Evolutionary conservation across 2,329 filamentous ascomycete species (phyloP).

Genomic region (Fusarium burgessii): DNA sequence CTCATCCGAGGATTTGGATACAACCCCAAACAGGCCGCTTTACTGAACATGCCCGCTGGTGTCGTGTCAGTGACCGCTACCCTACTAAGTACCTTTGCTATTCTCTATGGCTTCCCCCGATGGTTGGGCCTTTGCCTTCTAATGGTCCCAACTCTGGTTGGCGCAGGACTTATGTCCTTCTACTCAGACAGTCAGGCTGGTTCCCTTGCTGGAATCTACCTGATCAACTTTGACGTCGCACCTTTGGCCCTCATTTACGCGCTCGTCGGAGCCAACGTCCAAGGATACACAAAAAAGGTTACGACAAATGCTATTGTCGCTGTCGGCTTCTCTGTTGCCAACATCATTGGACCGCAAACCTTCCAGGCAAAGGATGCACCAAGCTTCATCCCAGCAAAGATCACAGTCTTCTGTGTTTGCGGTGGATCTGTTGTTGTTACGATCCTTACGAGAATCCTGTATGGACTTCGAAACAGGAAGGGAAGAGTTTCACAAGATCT

Average conservation of each 20-base stretch:
- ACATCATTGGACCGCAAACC: slow-evolving; percentile 6
- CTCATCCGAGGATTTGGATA: slow-evolving; percentile 11
- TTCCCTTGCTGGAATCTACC: neutral
- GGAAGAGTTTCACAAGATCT: neutral
- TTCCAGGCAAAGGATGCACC: slow-evolving; percentile 9
- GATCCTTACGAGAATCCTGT: neutral
- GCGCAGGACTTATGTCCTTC: slow-evolving; percentile 11
- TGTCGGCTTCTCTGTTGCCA: slow-evolving; percentile 8
- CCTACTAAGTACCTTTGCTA: slow-evolving; percentile 4
- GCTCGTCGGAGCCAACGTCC: slow-evolving; percentile 9
- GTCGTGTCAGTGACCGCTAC: slow-evolving; percentile 1
- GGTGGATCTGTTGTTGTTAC: neutral
- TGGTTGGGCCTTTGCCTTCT: slow-evolving; percentile 17
- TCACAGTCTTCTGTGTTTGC: slow-evolving; percentile 11
- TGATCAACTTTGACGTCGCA: slow-evolving; percentile 16
- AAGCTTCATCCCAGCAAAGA: neutral
- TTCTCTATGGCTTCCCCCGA: neutral
- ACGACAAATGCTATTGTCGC: slow-evolving; percentile 17
- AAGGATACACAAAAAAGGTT: slow-evolving; percentile 16
- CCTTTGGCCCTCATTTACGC: slow-evolving; percentile 7
- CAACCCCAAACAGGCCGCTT: neutral
- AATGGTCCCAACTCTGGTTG: slow-evolving; percentile 8
- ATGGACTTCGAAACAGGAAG: neutral
- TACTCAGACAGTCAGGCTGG: slow-evolving; percentile 9
- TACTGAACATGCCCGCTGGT: slow-evolving; percentile 16